Base-by-base conservation (phyloP, 179 eudicot genomes). In the Silene noctiflora region DNA sequence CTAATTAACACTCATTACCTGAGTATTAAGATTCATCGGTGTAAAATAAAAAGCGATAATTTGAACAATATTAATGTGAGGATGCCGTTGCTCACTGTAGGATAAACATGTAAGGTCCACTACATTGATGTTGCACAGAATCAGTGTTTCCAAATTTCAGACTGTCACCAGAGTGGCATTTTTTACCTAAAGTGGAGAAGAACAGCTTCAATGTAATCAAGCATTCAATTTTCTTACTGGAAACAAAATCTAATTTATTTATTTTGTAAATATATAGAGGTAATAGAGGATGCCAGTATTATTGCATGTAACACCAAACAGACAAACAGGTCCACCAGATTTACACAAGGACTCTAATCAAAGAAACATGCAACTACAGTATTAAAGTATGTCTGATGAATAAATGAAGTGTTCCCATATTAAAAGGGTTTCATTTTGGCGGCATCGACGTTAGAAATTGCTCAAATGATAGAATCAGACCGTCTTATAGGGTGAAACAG, bases 241-340 rank as follows among this genome's bases (percentile, higher is more conserved):
- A 6, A 17, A 75, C 8, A 46, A 27, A 27, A 25, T 1, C 7
- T 39, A 39, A 7, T 1, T 39, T 39, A 46, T 24, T 75, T 11
- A 48, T 48, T 48, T 61, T 25, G 19, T 20, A 31, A 11, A 42
- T 69, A 48, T 19, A 9, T 42, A 53, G 20, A 3, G 21, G 22
- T 21, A 6, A 42, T 42, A 60, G 48, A 77, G 71, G 42, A 5
- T 48, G 67, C 6, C 12, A 56, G 19, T 61, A 13, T 17, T 61
- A 66, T 44, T 33, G 71, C 67, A 14, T 39, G 72, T 39, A 70
- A 3, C 65, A 55, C 44, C 73, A 22, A 70, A 67, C 33, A 60
- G 77, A 20, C 73, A 22, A 70, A 67, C 46, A 60, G 77, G 71
- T 58, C 70, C 77, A 72, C 77, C n/a, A 72, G 67, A 53, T 66